Evolutionary conservation across 2,329 filamentous ascomycete species (phyloP), one percentile per base, ranked within the genome.

Genomic region (Scytalidium lignicola): DNA sequence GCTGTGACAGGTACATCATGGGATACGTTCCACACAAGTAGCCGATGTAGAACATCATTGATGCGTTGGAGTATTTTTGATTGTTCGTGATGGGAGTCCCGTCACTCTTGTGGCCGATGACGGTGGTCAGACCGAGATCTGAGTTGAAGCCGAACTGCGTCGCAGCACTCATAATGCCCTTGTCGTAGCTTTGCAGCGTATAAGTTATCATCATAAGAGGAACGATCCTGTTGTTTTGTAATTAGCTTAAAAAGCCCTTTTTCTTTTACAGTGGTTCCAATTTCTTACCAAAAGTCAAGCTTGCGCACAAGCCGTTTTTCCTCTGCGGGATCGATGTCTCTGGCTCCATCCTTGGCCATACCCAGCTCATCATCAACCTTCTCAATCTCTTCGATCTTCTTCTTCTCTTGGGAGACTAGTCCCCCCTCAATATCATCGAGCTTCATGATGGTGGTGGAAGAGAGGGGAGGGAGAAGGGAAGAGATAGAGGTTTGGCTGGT

Each of bases 11-110:
- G 8, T 61, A 60, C 9, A 63, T 60, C 41, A 64, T 56, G 2
- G 65, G 64, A 43, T 65, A 66, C 13, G 61, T 63, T 2, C 63
- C 64, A 5, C 50, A 49, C 4, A 66, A 58, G 44, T 65, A 65
- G 5, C 65, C 64, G 44, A 65, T 64, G 40, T 66, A 67, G 44
- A 67, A 66, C 40, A 66, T 62, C 45, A 65, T 59, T n/a, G 61
- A 62, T 7, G 58, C 58, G 55, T 62, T 63, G 9, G 62, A 63
- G 44, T 63, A 65, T 45, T 60, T 59, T 19, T 65, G 55, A 23
- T 60, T 62, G 15, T 59, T 51, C 2, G 63, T 62, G 22, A 55
- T 55, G 2, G 45, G 41, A 44, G 47, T 29, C 9, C 52, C 52
- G 26, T 45, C 42, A 12, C n/a, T 20, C 13, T 41, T 23, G 43